Base-by-base conservation (phyloP, 495 filamentous ascomycete genomes). In the Mytilinidion resinicola region DNA sequence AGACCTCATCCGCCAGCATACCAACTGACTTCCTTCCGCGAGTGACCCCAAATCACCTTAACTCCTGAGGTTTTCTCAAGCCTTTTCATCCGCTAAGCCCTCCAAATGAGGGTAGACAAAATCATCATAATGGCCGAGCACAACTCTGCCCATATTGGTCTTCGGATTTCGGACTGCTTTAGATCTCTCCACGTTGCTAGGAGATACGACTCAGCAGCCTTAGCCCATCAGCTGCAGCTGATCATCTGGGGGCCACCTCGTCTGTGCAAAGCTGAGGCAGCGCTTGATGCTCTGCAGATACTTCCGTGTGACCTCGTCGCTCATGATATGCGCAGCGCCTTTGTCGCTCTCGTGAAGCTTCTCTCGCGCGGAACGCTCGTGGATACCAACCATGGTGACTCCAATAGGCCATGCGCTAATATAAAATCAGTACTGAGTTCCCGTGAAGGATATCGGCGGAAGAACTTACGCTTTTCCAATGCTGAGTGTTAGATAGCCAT, bases 331-430 rank as follows among this genome's bases (percentile, higher is more conserved):
- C 6, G 91, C 93, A 60, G 90, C 82, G 11, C 69, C 72, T 68
- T 91, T 86, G 62, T 89, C 91, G 59, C 81, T 82, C 71, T 91
- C 82, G 68, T 97, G 91, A 47, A 98, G 77, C 74, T 97, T 97
- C 74, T 98, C 93, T 38, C 93, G 82, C 6, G 93, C 92, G 46
- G 85, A 90, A 60, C 93, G 84, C 75, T 97, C 93, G 82, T 98
- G 93, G 67, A 98, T 98, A 78, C 93, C 93, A 61, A 98, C 93
- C 93, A 97, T 96, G 65, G 93, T 98, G 33, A 98, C 93, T 74
- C 93, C 93, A 70, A 98, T 98, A 30, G 93, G 93, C 93, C 93
- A 98, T 20, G 93, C 93, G 60, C 80, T 82, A 56, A 25, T 53
- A 12, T 3, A 4, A 70, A 17, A 58, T 50, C 34, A 19, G 3